A percentile compares a stretch with the other conserved stretches of the same genome.
Conservation (phyloP, 495 filamentous ascomycete genomes). For the Annulohypoxylon stygium region DNA sequence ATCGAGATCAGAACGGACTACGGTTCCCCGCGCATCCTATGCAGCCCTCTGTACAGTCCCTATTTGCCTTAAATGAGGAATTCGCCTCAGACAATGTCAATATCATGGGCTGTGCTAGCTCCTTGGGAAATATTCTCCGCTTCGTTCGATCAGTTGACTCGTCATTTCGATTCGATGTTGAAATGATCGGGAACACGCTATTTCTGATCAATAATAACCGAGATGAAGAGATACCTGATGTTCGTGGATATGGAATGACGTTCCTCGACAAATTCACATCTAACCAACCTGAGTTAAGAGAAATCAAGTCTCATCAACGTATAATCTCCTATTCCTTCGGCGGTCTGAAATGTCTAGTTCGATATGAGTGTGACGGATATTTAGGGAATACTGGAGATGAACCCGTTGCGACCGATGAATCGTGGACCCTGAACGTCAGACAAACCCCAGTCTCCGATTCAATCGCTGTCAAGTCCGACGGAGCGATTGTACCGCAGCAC, state of each 20-base stretch:
- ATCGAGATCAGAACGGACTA: conserved; percentile 74
- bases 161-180: conserved; percentile 70
- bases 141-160: conserved; percentile 61
- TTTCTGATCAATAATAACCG: conserved; percentile 73
- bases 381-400: conserved; percentile 33
- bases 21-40: conserved; percentile 67
- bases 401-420: neutral
- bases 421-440: neutral
- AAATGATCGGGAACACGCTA: conserved; percentile 70
- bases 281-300: conserved; percentile 62
- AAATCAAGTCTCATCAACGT: conserved; percentile 72
- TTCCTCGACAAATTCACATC: conserved; percentile 76
- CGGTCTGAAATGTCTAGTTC: conserved; percentile 66
- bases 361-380: conserved; percentile 75
- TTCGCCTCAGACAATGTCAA: conserved; percentile 61
- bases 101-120: conserved; percentile 72
- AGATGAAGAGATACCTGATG: conserved; percentile 61
- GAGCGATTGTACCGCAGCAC: conserved; percentile 57
- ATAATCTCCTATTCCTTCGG: conserved; percentile 70
- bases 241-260: conserved; percentile 72
- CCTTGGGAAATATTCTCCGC: conserved; percentile 66
- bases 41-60: conserved; percentile 68
- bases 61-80: conserved; percentile 46
- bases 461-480: conserved; percentile 38
- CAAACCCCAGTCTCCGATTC: neutral